phyloP scores from a whole-genome alignment of 331 rosid species.

The Malus hybrid region DNA sequence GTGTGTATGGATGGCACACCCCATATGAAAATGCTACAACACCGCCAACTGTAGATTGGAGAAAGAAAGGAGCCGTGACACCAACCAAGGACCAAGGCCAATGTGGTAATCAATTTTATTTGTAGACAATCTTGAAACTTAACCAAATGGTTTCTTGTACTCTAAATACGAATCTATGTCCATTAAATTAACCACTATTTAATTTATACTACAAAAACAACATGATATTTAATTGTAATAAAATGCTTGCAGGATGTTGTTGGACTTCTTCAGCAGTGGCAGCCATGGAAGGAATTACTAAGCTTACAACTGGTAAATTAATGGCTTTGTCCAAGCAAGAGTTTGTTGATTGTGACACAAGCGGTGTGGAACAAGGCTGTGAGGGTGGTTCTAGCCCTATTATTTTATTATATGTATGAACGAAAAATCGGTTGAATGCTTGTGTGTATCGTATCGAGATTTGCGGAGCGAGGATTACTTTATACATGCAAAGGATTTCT shows the following conservation, averaged over 20 bases:
- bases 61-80: neutral
- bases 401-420: too few species aligned
- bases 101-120: neutral
- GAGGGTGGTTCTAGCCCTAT: neutral
- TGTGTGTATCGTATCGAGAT: too few species aligned
- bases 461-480: neutral
- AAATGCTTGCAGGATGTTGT: neutral
- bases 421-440: too few species aligned
- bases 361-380: neutral
- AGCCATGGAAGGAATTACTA: neutral
- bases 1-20: too few species aligned
- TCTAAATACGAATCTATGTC: neutral
- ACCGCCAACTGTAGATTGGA: neutral
- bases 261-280: neutral
- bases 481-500: too few species aligned
- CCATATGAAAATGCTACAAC: neutral
- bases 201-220: neutral
- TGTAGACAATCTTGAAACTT: neutral
- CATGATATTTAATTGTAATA: neutral
- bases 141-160: neutral
- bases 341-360: neutral
- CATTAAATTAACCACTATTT: neutral
- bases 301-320: neutral
- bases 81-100: neutral
- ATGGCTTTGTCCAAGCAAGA: neutral